Base-by-base conservation (phyloP, 2,329 filamentous ascomycete genomes). In the Aspergillus neoniger region DNA sequence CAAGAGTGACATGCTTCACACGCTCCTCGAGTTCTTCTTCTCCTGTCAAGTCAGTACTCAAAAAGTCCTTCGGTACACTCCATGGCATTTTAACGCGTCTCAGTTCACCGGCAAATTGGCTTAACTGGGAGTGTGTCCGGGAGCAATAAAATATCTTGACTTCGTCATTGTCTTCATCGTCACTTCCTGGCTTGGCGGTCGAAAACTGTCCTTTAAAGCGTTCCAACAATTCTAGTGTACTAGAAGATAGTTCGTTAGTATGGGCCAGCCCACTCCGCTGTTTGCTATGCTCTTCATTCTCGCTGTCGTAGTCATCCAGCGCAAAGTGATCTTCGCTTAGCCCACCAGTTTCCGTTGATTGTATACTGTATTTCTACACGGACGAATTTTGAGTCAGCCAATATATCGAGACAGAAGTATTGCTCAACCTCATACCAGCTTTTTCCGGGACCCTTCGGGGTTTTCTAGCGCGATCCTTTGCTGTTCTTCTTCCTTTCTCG, bases 141-240 rank as follows among this genome's bases (percentile, higher is more conserved):
- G 93, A 97, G 58, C 92, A 95, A 77, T 94, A 96, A 75, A 91
- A 96, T 55, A 97, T 91, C 82, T 94, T 96, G 54, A 90, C 81
- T 65, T 89, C 87, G 12, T 85, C 81, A 7, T 83, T 74, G 39
- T 85, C 80, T n/a, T 82, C 78, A 8, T 84, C 79, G 7, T 81
- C 77, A 15, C 74, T 67, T 17, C 70, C 73, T 57, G 59, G 55
- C 21, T 65, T 57, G 15, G 15, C 69, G 30, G 68, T 59, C 14
- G 70, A 69, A 44, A 65, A 60, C 36, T 74, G 72, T 74, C 65
- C 87, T 69, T 84, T 85, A 32, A 88, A 83, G 65, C 86, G 88
- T 58, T 89, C 84, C 76, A 97, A 85, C 50, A 95, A 77, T 28
- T 87, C 87, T 54, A 88, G 83, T 2, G 91, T 96, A 68, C 92